A percentile compares a stretch with the other conserved stretches of the same genome.
Evolutionary conservation across 2,329 filamentous ascomycete species (phyloP).

Genomic region (Fusarium clavum): DNA sequence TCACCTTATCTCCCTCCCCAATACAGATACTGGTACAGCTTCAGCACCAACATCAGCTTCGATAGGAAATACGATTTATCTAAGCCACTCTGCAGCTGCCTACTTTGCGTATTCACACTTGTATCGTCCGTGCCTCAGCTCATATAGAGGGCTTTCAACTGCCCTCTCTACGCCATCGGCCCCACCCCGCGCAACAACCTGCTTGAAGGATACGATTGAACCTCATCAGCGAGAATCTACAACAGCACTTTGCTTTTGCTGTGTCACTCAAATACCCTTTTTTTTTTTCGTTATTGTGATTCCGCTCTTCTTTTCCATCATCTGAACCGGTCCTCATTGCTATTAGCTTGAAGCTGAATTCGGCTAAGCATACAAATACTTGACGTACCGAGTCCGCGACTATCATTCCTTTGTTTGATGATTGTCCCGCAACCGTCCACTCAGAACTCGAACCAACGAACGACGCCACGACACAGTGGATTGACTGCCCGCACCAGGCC

Average conservation of each 20-base stretch:
- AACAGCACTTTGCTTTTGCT: constrained; percentile 19
- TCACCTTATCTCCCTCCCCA: constrained; percentile 1
- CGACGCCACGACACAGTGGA: constrained; percentile 35
- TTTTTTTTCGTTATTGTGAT: constrained; percentile 1
- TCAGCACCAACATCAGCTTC: neutral
- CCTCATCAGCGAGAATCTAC: constrained; percentile 23
- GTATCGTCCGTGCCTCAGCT: neutral
- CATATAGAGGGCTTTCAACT: constrained; percentile 4
- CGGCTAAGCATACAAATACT: neutral
- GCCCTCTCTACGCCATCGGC: constrained; percentile 21
- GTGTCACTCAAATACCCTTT: constrained; percentile 2
- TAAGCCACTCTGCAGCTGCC: neutral
- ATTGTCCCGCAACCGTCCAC: constrained; percentile 41
- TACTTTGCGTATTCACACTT: neutral
- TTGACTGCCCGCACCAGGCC: constrained; percentile 31
- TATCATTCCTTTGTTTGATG: constrained; percentile 32
- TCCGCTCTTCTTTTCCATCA: constrained; percentile 3
- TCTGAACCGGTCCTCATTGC: neutral
- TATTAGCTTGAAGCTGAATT: neutral
- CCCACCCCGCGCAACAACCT: constrained; percentile 31
- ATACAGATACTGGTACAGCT: neutral
- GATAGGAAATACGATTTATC: neutral
- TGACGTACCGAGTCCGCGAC: constrained; percentile 25
- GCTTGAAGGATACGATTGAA: constrained; percentile 11
- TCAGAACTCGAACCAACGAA: constrained; percentile 29